Conservation (phyloP, 202 grass and related monocot species). For the Zizania palustris region DNA sequence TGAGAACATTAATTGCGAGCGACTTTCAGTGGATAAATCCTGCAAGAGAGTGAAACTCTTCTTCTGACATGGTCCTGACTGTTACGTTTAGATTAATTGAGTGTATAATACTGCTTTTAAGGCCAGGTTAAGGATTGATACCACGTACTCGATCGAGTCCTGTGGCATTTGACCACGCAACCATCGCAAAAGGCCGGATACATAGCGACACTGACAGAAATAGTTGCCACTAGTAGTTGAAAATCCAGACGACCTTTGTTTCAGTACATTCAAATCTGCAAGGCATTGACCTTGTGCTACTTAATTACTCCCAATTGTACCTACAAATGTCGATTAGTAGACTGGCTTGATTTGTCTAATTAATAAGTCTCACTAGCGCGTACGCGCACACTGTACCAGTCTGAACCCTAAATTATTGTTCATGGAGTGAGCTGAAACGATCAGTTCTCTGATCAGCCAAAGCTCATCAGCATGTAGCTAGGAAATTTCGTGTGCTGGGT, state of each 20-base stretch:
- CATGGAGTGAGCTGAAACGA: too few species aligned
- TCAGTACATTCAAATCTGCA: background rate
- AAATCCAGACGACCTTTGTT: background rate
- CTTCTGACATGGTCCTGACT: background rate
- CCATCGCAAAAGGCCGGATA: background rate
- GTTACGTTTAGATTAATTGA: background rate
- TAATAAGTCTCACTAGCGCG: background rate
- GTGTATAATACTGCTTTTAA: background rate
- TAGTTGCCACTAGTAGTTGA: background rate
- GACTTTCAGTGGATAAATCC: background rate
- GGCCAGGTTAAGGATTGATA: slow-evolving; percentile 2
- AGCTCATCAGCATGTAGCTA: too few species aligned
- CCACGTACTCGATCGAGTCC: background rate
- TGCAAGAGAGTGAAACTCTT: background rate
- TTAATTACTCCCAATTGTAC: background rate
- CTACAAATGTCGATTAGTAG: background rate
- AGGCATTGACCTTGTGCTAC: background rate
- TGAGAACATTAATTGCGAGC: background rate
- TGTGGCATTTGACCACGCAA: slow-evolving; percentile 26
- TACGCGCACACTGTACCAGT: background rate
- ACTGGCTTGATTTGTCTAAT: background rate
- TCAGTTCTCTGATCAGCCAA: too few species aligned
- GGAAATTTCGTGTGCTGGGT: too few species aligned
- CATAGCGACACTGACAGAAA: background rate
- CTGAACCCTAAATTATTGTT: background rate